These are phyloP conservation scores for Psilocybe subaeruginosa DNA, from an alignment of 768 basidiomycete species.

Conservation along the genomic window DNA sequence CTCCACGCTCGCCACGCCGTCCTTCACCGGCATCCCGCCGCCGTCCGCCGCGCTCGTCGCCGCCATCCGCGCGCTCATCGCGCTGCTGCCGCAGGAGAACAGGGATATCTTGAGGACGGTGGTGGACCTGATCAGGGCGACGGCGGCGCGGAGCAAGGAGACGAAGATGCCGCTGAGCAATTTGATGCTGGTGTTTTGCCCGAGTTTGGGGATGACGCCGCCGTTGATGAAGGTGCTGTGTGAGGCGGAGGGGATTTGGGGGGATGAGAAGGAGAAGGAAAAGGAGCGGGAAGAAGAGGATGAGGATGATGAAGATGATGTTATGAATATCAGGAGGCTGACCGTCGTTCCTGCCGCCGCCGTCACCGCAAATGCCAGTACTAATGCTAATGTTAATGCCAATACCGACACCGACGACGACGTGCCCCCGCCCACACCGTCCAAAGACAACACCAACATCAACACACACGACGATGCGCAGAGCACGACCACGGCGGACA, in stretches of 20 bases:
- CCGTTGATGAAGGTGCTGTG: constrained; percentile 72
- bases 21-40: constrained; percentile 59
- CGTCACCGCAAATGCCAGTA: not conserved
- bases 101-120: constrained; percentile 85
- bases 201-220: constrained; percentile 81
- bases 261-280: constrained; percentile 36
- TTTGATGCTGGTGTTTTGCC: constrained; percentile 85
- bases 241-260: constrained; percentile 74
- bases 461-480: constrained; percentile 1
- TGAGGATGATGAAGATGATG: constrained; percentile 41
- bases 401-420: constrained; percentile 10
- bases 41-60: constrained; percentile 62
- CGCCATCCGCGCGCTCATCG: constrained; percentile 64
- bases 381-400: too few relatives aligned
- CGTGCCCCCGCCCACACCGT: constrained; percentile 12
- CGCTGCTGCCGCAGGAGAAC: constrained; percentile 76
- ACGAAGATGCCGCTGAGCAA: constrained; percentile 96
- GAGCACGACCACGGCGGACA: constrained; percentile 16
- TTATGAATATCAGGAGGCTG: constrained; percentile 33
- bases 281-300: constrained; percentile 65
- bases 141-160: constrained; percentile 63
- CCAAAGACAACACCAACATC: constrained; percentile 13
- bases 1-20: constrained; percentile 77
- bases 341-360: not conserved
- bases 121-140: constrained; percentile 76